Conservation (phyloP, 768 basidiomycete genomes). For the Leucocoprinus leucothites region DNA sequence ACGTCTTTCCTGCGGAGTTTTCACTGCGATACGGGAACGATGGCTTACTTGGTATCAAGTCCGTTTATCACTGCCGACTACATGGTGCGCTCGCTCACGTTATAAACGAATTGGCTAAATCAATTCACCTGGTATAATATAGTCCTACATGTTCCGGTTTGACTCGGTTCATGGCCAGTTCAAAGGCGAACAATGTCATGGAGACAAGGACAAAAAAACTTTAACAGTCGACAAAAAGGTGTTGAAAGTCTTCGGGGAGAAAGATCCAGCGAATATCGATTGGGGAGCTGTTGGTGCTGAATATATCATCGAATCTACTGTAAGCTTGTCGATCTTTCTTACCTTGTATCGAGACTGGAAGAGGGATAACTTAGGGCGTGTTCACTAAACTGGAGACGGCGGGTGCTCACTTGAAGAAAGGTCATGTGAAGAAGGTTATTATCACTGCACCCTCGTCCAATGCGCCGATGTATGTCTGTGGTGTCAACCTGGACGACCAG, state of each 20-base stretch:
- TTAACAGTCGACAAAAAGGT: constrained; percentile 72
- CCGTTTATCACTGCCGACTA: constrained; percentile 92
- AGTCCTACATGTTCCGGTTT: constrained; percentile 96
- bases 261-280: constrained; percentile 75
- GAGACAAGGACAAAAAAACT: constrained; percentile 70
- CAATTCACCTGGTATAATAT: too few species aligned
- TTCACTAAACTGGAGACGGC: constrained; percentile 95
- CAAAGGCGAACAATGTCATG: constrained; percentile 65
- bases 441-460: constrained; percentile 95
- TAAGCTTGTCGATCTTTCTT: constrained; percentile 25
- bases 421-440: constrained; percentile 92
- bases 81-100: constrained; percentile 54
- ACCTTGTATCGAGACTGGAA: background rate
- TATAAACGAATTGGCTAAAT: too few species aligned
- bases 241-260: constrained; percentile 74
- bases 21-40: too few species aligned
- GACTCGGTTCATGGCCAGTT: constrained; percentile 85
- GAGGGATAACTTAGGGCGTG: constrained; percentile 54
- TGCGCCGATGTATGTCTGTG: constrained; percentile 88
- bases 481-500: constrained; percentile 89
- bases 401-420: constrained; percentile 84
- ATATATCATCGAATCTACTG: constrained; percentile 93
- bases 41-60: constrained; percentile 33
- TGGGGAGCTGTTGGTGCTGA: constrained; percentile 73
- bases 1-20: too few species aligned